Evolutionary conservation across 108 stramenopile species (phyloP).

Genomic region (Mayamaea pseudoterrestris): DNA sequence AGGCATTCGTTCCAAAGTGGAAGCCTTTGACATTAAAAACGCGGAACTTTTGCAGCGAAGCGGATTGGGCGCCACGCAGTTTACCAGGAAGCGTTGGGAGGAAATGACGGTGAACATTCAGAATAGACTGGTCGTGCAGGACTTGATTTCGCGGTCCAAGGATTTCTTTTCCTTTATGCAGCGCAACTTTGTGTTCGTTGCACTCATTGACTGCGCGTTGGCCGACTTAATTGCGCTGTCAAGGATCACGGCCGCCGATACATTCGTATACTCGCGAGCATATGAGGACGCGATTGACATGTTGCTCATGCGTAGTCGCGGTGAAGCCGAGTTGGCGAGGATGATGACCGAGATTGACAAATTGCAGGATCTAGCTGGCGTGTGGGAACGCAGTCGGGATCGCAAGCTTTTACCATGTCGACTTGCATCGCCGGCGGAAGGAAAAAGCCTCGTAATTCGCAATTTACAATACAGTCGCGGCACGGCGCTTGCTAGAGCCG

Average conservation of each 20-base stretch:
- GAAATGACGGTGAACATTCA: constrained; percentile 64
- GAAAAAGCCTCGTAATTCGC: constrained; percentile 15
- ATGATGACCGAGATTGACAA: constrained; percentile 73
- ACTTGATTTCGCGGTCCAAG: constrained; percentile 48
- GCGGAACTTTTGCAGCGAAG: constrained; percentile 69
- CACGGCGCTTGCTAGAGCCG: constrained; percentile 50
- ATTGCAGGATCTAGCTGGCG: constrained; percentile 35
- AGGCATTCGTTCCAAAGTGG: constrained; percentile 60
- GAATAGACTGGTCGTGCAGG: constrained; percentile 40
- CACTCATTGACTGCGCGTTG: constrained; percentile 75
- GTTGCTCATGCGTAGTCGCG: constrained; percentile 64
- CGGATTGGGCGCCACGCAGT: constrained; percentile 48
- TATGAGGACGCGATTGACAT: constrained; percentile 83
- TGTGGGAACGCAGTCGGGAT: constrained; percentile 52
- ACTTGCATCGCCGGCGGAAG: constrained; percentile 11
- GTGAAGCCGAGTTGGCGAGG: constrained; percentile 69
- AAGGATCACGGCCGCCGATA: constrained; percentile 61
- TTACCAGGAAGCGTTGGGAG: constrained; percentile 63
- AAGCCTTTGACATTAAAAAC: constrained; percentile 81
- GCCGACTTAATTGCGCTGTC: constrained; percentile 64
- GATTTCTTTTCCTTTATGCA: constrained; percentile 65
- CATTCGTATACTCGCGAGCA: constrained; percentile 76
- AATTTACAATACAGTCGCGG: constrained; percentile 67
- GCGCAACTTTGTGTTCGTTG: constrained; percentile 72
- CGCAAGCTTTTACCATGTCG: constrained; percentile 44